Conservation (phyloP, 139 green algal species). For the Chlorella sp. region DNA sequence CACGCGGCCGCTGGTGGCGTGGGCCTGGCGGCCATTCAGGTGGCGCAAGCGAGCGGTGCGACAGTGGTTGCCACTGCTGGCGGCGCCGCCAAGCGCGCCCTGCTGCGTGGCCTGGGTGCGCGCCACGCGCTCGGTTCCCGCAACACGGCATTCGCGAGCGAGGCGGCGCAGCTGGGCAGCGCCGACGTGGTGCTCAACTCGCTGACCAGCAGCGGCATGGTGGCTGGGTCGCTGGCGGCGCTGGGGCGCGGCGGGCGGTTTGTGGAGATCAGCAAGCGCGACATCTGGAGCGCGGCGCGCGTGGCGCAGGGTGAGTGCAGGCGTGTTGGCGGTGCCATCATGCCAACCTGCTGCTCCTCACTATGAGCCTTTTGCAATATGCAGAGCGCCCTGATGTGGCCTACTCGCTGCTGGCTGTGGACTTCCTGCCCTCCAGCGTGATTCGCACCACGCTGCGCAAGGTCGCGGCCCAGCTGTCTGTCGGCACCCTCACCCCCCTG, state of each 20-base stretch:
- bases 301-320: conserved; percentile 45
- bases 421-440: conserved; percentile 77
- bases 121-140: conserved; percentile 50
- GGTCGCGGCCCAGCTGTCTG: conserved; percentile 33
- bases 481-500: conserved; percentile 57
- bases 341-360: background rate
- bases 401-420: conserved; percentile 81
- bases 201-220: conserved; percentile 85
- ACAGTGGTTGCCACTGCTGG: conserved; percentile 65
- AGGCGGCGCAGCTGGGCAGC: conserved; percentile 8
- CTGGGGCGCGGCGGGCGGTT: conserved; percentile 58
- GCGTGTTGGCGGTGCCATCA: background rate
- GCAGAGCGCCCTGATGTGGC: conserved; percentile 74
- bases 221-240: conserved; percentile 65
- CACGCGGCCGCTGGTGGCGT: conserved; percentile 83
- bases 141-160: conserved; percentile 57
- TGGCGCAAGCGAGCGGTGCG: conserved; percentile 39
- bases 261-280: conserved; percentile 91
- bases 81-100: conserved; percentile 65
- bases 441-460: conserved; percentile 45
- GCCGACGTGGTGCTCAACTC: conserved; percentile 72
- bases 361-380: background rate
- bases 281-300: conserved; percentile 76
- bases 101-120: conserved; percentile 64
- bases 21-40: conserved; percentile 75